Evolutionary conservation across 1,284 basidiomycete genomes (phyloP).

Genomic region (Exsudoporus floridanus): DNA sequence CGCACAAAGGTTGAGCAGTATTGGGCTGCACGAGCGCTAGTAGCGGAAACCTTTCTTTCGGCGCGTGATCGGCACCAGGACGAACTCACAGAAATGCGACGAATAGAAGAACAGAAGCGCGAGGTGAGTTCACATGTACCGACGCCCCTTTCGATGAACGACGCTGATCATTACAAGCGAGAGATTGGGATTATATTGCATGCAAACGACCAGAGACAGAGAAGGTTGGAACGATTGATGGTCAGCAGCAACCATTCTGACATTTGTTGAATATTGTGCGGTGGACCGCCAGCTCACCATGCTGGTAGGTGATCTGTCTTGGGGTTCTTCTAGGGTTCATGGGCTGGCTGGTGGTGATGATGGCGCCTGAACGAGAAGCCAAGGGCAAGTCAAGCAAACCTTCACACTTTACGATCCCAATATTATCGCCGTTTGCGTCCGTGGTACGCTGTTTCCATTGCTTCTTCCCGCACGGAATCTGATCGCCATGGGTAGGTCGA

Average conservation of each 20-base stretch:
- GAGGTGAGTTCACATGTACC: constrained; percentile 37
- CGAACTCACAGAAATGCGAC: constrained; percentile 44
- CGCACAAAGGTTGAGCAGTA: constrained; percentile 49
- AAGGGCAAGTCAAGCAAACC: constrained; percentile 35
- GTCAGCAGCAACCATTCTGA: constrained; percentile 37
- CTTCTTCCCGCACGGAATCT: neutral
- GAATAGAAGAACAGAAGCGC: constrained; percentile 45
- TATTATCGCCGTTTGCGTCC: constrained; percentile 66
- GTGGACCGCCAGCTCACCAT: constrained; percentile 16
- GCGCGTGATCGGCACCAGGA: constrained; percentile 46
- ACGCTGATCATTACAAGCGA: constrained; percentile 34
- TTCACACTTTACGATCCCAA: constrained; percentile 66
- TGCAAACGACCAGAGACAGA: constrained; percentile 46
- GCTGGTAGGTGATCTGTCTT: constrained; percentile 42
- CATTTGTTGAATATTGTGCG: neutral
- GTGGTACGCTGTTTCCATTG: constrained; percentile 46
- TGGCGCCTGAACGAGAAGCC: constrained; percentile 27
- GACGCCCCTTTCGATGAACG: neutral
- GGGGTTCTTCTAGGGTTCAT: constrained; percentile 42
- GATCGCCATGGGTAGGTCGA: constrained; percentile 47
- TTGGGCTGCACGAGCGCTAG: constrained; percentile 61
- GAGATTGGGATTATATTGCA: constrained; percentile 41
- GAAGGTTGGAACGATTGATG: constrained; percentile 50
- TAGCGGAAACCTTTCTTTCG: constrained; percentile 56
- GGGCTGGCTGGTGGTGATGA: constrained; percentile 41